A percentile compares a stretch with the other conserved stretches of the same genome.
phyloP scores from a whole-genome alignment of 2,329 filamentous ascomycete genomes.

The Nemania serpens region DNA sequence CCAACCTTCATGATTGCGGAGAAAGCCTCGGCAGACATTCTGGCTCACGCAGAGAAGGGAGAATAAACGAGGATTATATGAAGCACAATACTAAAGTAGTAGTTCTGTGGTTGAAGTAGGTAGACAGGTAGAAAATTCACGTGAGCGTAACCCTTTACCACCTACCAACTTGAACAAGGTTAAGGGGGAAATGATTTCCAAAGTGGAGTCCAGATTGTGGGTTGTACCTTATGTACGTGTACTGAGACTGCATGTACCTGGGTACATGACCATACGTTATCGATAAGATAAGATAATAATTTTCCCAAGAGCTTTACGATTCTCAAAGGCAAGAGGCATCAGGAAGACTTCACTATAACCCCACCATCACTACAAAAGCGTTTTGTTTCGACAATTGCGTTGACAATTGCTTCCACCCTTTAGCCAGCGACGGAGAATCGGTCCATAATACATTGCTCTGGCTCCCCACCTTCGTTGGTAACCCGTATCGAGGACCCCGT shows the following conservation, averaged over 20 bases:
- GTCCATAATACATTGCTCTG: background rate
- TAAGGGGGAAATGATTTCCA: too few species aligned
- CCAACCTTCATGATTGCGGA: constrained; percentile 62
- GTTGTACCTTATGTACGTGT: background rate
- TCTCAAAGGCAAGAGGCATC: too few species aligned
- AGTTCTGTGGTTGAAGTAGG: background rate
- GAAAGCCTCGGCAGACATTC: constrained; percentile 63
- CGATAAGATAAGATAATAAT: constrained; percentile 33
- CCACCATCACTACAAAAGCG: background rate
- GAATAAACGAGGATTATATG: background rate
- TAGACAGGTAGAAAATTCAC: background rate
- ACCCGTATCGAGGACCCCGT: background rate
- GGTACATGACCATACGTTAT: background rate
- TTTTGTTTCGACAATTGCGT: background rate
- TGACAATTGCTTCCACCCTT: background rate
- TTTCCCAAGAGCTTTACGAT: constrained; percentile 18
- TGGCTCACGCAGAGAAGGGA: constrained; percentile 20
- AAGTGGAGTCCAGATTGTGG: too few species aligned
- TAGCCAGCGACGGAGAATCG: background rate
- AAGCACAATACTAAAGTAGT: too few species aligned
- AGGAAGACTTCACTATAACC: background rate
- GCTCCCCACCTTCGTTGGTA: background rate
- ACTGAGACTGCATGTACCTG: too few species aligned
- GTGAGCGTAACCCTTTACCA: background rate
- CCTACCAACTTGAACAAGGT: too few species aligned